Conservation (phyloP, 306 rosid genomes). For the Sphenostylis stenocarpa region DNA sequence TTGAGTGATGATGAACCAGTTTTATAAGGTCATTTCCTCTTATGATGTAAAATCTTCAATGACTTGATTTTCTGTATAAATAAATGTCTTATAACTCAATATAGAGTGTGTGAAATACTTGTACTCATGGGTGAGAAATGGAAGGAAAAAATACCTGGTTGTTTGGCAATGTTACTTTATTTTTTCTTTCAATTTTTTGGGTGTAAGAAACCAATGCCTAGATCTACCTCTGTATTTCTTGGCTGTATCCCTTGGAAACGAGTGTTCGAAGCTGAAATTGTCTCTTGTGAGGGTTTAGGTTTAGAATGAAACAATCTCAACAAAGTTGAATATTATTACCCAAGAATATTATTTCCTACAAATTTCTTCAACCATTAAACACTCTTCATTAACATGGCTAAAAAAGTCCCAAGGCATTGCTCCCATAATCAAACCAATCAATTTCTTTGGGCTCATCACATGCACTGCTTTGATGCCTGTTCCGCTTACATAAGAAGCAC, state of each 20-base stretch:
- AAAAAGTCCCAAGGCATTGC: constrained; percentile 82
- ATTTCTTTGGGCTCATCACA: constrained; percentile 60
- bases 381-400: constrained; percentile 78
- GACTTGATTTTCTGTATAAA: no score
- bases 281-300: constrained; percentile 40
- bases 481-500: constrained; percentile 65
- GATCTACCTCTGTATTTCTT: constrained; percentile 64
- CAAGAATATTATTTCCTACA: constrained; percentile 52
- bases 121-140: no score
- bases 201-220: no score
- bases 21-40: no score
- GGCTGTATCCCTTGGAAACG: constrained; percentile 74
- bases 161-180: no score
- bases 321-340: not conserved
- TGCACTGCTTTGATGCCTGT: constrained; percentile 61
- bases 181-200: no score
- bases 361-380: constrained; percentile 77
- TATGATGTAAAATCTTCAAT: no score
- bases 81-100: no score
- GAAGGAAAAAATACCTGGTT: no score
- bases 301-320: not conserved
- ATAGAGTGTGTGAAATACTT: no score
- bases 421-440: constrained; percentile 69
- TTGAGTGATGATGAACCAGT: no score
- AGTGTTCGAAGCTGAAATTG: constrained; percentile 73